Evolutionary conservation across 768 basidiomycete species (phyloP), one percentile per base, ranked within the genome.

Genomic region (Lepiota brunneoincarnata): DNA sequence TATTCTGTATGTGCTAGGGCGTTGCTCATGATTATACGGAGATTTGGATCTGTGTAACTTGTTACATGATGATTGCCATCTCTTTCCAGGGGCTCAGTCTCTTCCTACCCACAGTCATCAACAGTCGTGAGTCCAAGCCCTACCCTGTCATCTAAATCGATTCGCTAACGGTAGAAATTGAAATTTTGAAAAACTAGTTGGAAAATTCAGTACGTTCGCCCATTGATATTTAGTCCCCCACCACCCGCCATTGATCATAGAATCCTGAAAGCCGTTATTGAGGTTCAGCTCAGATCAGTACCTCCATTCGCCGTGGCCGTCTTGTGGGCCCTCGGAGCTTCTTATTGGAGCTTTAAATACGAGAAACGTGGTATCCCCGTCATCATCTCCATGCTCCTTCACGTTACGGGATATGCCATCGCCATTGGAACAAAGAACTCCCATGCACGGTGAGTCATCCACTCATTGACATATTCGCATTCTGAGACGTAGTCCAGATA

Each of bases 211-310:
- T 75, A 45, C 6, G 66, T 60, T 11, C 7, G 18, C 18, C 39
- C 24, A 17, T 10, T 14, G 17, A 18, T 12, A 28, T 60, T 43
- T 6, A n/a, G n/a, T n/a, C n/a, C n/a, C 31, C 7, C 31, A 31
- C 11, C 11, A 9, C 31, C 31, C 7, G 7, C 31, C 31, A 9
- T 10, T 31, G 31, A 31, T 31, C 31, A 31, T 31, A 9, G 42
- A 4, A 31, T 18, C 17, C 47, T 20, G 54, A 14, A 44, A 79
- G 75, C 73, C 37, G 69, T 70, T 11, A 70, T 80, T 15, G 65
- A 78, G 58, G 69, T 73, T 1, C 77, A 80, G 55, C 69, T 80
- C 9, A 71, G 75, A 3, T 78, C 77, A n/a, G 78, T 80, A 1
- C 77, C 77, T 0, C 75, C 76, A 2, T 79, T 74, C 52, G 53